phyloP scores from a whole-genome alignment of 208 protist species.

The Trypanosoma boissoni region DNA sequence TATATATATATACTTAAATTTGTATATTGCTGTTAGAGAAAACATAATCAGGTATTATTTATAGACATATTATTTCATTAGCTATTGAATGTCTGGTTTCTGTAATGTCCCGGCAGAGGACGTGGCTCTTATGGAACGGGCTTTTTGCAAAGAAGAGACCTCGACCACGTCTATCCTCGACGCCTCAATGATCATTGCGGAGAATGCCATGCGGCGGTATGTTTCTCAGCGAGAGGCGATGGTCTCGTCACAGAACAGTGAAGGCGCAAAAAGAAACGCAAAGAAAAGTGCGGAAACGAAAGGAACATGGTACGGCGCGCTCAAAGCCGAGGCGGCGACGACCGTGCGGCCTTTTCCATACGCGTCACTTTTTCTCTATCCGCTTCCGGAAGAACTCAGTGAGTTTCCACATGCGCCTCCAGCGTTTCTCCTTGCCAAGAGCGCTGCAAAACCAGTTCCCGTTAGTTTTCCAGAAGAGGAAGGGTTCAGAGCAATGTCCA shows the following conservation, averaged over 20 bases:
- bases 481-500: constrained; percentile 11
- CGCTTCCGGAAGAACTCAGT: constrained; percentile 5
- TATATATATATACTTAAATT: no score
- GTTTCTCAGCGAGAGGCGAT: constrained; percentile 16
- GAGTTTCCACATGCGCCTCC: constrained; percentile 16
- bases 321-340: background rate
- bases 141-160: background rate
- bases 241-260: constrained; percentile 15
- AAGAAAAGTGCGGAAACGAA: background rate
- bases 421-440: constrained; percentile 16
- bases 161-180: background rate
- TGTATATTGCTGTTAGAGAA: no score
- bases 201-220: constrained; percentile 18
- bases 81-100: constrained; percentile 42
- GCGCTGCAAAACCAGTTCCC: background rate
- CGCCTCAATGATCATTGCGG: background rate
- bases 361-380: constrained; percentile 54
- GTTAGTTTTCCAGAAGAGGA: background rate
- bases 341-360: constrained; percentile 35
- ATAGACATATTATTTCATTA: no score
- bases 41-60: no score
- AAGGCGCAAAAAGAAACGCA: background rate
- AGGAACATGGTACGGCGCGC: background rate
- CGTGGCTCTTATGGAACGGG: constrained; percentile 10
- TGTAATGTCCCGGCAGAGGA: constrained; percentile 32